Evolutionary conservation across 345 rosid genomes (phyloP).

Genomic region (Alliaria petiolata): DNA sequence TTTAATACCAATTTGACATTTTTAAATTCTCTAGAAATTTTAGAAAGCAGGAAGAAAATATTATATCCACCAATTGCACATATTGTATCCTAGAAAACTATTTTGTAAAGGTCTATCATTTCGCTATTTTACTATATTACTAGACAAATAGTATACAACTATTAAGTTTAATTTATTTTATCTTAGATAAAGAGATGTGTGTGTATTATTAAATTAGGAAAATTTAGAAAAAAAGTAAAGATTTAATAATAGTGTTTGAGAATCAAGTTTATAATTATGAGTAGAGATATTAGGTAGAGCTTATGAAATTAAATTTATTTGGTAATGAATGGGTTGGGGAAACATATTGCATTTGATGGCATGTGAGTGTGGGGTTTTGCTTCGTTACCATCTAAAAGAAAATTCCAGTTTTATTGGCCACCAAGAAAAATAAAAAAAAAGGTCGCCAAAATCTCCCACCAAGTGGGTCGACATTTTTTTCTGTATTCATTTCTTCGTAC

Average conservation of each 20-base stretch:
- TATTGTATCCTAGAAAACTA: background rate
- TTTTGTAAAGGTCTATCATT: background rate
- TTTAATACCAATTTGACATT: background rate
- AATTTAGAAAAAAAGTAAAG: background rate
- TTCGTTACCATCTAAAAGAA: background rate
- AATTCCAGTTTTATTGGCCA: slow-evolving; percentile 14
- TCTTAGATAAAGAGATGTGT: too few relatives aligned
- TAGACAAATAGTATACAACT: background rate
- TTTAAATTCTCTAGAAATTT: background rate
- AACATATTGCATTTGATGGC: slow-evolving; percentile 18
- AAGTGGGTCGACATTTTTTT: slow-evolving; percentile 27
- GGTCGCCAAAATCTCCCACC: slow-evolving; percentile 16
- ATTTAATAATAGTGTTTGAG: background rate
- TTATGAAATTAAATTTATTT: background rate
- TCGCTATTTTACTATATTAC: background rate
- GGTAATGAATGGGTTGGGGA: slow-evolving; percentile 16
- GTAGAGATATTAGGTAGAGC: slow-evolving; percentile 1
- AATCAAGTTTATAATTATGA: background rate
- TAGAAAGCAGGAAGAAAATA: background rate
- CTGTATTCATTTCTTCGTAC: slow-evolving; percentile 2
- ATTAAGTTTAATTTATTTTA: too few relatives aligned
- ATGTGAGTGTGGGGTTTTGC: slow-evolving; percentile 39
- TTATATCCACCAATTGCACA: background rate
- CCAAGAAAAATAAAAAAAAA: slow-evolving; percentile 8
- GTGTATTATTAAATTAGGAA: background rate